Conservation (phyloP, 176 grass and related monocot species). For the Cenchrus fungigraminus region DNA sequence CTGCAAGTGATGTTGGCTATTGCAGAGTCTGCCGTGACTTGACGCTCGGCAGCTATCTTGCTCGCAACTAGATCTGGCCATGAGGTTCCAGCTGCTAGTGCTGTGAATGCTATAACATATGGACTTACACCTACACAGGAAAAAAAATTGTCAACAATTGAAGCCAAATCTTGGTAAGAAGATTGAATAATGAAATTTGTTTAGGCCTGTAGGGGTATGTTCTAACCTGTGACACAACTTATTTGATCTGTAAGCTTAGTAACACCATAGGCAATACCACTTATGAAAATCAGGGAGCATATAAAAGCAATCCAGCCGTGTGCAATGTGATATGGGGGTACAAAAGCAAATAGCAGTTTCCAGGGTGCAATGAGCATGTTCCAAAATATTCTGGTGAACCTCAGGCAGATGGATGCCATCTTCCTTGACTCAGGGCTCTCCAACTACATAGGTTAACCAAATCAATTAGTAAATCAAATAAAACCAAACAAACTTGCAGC, state of each 20-base stretch:
- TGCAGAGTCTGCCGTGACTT: constrained; percentile 90
- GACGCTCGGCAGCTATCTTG: constrained; percentile 97
- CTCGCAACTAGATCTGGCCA: constrained; percentile 97
- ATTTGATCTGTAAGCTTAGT: constrained; percentile 92
- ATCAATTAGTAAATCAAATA: not conserved
- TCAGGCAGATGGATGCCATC: constrained; percentile 37
- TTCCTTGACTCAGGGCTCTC: constrained; percentile 57
- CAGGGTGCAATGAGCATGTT: constrained; percentile 61
- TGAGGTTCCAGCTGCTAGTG: constrained; percentile 82
- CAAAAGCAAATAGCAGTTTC: constrained; percentile 80
- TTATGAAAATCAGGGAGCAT: constrained; percentile 72
- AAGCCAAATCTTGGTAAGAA: constrained; percentile 11
- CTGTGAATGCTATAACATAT: constrained; percentile 96
- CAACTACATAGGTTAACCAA: constrained; percentile 53
- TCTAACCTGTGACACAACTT: constrained; percentile 87
- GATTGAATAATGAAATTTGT: constrained; percentile 18
- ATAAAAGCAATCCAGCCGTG: constrained; percentile 91
- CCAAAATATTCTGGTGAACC: constrained; percentile 54
- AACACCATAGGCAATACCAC: constrained; percentile 85
- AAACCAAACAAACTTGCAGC: not conserved
- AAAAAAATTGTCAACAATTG: constrained; percentile 30
- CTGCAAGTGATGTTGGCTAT: constrained; percentile 99
- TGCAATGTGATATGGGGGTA: constrained; percentile 71
- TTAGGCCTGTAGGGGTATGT: not conserved
- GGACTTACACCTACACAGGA: constrained; percentile 68